These are phyloP conservation scores for Crithidia expoeki DNA, from an alignment of 208 protist species.

Conservation along the genomic window DNA sequence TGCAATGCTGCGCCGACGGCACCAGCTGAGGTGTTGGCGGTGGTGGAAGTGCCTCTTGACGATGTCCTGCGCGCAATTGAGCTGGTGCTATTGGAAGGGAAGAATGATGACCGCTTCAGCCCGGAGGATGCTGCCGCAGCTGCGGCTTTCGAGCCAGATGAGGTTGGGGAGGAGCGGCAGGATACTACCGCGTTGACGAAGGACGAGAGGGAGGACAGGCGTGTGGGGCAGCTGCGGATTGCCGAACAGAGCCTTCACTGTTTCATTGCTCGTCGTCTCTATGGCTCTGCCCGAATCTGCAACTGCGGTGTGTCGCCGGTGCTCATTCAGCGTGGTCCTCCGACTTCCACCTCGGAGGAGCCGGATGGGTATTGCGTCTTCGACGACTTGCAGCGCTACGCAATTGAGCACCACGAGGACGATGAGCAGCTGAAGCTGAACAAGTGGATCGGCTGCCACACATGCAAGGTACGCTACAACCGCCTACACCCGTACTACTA, in stretches of 20 bases:
- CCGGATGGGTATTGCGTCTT: constrained; percentile 75
- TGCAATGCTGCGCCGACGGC: not conserved
- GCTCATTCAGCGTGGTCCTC: constrained; percentile 47
- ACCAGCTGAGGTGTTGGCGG: not conserved
- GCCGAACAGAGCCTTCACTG: constrained; percentile 65
- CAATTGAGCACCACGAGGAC: constrained; percentile 45
- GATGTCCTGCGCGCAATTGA: constrained; percentile 49
- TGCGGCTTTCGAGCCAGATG: constrained; percentile 4
- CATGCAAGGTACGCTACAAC: constrained; percentile 85
- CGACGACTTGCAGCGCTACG: constrained; percentile 78
- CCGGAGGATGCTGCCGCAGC: not conserved
- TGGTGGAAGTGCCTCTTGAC: constrained; percentile 25
- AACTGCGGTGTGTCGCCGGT: constrained; percentile 58
- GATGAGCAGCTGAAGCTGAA: constrained; percentile 47
- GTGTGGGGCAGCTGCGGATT: constrained; percentile 9
- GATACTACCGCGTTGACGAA: no score
- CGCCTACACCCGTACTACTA: constrained; percentile 97
- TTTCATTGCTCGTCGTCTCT: constrained; percentile 75
- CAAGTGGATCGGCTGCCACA: constrained; percentile 80
- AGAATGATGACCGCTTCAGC: constrained; percentile 28
- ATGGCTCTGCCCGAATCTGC: constrained; percentile 38
- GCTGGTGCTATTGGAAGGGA: constrained; percentile 51
- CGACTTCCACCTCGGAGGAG: constrained; percentile 64
- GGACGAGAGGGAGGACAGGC: not conserved
- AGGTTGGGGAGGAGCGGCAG: constrained; percentile 3